phyloP scores from a whole-genome alignment of 2,329 filamentous ascomycete species.

The Grosmannia penicillata region DNA sequence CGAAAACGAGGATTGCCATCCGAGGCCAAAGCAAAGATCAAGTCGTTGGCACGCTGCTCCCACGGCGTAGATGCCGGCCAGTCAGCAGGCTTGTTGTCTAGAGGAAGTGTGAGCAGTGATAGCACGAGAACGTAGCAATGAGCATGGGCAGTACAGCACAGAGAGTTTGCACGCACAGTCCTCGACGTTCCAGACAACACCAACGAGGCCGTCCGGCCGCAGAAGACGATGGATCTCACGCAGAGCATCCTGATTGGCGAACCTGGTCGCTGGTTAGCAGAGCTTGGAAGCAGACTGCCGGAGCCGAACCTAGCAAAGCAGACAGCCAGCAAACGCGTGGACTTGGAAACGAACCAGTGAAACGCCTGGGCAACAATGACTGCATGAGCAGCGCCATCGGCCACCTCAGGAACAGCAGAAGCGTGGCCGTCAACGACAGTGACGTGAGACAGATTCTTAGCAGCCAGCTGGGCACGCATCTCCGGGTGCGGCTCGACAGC shows the following conservation, averaged over 20 bases:
- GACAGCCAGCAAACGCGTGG: background rate
- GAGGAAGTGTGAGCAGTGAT: background rate
- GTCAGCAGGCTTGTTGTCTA: conserved; percentile 47
- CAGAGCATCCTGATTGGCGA: conserved; percentile 47
- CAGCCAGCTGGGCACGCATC: conserved; percentile 48
- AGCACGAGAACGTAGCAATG: background rate
- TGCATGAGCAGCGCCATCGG: conserved; percentile 46
- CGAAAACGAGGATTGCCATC: conserved; percentile 52
- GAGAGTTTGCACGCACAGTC: conserved; percentile 43
- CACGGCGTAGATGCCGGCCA: conserved; percentile 43
- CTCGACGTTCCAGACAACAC: conserved; percentile 61
- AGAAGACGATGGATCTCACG: conserved; percentile 51
- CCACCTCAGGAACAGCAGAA: conserved; percentile 36
- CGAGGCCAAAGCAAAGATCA: conserved; percentile 34
- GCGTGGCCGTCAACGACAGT: conserved; percentile 42
- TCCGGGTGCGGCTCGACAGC: conserved; percentile 44
- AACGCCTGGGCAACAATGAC: conserved; percentile 52
- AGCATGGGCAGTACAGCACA: background rate
- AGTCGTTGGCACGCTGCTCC: conserved; percentile 46
- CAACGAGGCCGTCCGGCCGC: conserved; percentile 43
- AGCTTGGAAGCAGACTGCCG: too few species aligned
- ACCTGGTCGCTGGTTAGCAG: conserved; percentile 35
- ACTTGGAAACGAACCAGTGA: conserved; percentile 40
- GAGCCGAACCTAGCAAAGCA: background rate
- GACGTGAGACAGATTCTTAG: conserved; percentile 42